phyloP scores from a whole-genome alignment of 306 rosid genomes.

The Erythrophleum fordii region DNA sequence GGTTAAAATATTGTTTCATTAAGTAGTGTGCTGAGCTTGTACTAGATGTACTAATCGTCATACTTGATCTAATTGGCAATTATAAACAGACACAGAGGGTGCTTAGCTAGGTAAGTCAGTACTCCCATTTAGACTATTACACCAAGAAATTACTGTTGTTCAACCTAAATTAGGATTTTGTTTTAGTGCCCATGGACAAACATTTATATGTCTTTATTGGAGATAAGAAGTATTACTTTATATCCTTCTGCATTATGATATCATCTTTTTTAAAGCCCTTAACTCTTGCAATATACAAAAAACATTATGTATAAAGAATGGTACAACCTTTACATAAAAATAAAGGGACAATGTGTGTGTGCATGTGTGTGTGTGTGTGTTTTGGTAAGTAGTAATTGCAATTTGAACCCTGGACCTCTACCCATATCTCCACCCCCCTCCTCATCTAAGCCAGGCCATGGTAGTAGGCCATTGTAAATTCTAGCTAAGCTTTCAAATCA shows the following conservation, averaged over 20 bases:
- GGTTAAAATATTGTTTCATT: background rate
- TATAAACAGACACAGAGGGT: no score
- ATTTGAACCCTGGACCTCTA: background rate
- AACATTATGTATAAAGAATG: background rate
- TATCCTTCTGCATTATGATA: conserved; percentile 1
- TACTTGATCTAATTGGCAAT: background rate
- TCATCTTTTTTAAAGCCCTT: background rate
- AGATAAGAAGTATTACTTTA: background rate
- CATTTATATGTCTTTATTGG: background rate
- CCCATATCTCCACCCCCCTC: background rate
- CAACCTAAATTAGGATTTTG: background rate
- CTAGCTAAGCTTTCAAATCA: background rate
- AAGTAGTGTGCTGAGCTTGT: background rate
- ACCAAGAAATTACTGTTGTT: background rate
- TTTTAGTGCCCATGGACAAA: background rate
- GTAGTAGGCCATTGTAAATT: background rate
- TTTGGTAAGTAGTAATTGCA: background rate
- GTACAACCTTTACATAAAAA: background rate
- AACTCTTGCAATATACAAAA: background rate
- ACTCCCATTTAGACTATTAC: no score
- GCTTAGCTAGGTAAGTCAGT: no score
- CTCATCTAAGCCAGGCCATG: background rate
- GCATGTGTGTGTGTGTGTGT: background rate
- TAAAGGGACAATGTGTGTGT: background rate
- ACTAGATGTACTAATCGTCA: background rate